These are phyloP conservation scores for Globisporangium canariense DNA, from an alignment of 352 stramenopile species.

Conservation along the genomic window DNA sequence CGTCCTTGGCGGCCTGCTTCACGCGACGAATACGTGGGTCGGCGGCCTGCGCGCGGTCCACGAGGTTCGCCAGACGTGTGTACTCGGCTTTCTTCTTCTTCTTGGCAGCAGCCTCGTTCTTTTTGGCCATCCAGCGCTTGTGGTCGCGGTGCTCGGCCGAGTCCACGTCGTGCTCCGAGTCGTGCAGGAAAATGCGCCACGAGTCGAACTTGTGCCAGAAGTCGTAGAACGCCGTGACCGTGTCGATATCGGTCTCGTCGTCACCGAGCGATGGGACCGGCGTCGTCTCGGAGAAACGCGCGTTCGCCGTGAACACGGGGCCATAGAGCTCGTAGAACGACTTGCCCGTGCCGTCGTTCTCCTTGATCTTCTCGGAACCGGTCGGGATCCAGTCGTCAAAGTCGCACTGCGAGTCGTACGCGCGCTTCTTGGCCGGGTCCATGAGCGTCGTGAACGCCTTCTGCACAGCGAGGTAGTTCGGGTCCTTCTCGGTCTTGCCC, in stretches of 20 bases:
- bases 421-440: constrained; percentile 79
- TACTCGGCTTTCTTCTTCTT: constrained; percentile 91
- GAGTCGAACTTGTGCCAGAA: constrained; percentile 90
- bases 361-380: constrained; percentile 72
- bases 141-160: constrained; percentile 81
- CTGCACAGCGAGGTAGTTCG: constrained; percentile 86
- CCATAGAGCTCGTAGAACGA: constrained; percentile 87
- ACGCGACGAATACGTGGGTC: constrained; percentile 79
- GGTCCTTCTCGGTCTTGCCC: constrained; percentile 86
- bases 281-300: constrained; percentile 79
- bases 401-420: constrained; percentile 85
- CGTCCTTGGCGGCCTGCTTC: constrained; percentile 84
- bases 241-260: constrained; percentile 56
- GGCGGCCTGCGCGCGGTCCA: constrained; percentile 70
- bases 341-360: constrained; percentile 75
- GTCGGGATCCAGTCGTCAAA: constrained; percentile 82
- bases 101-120: constrained; percentile 81
- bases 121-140: constrained; percentile 88
- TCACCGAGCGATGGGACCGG: constrained; percentile 69
- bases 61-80: constrained; percentile 69
- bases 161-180: constrained; percentile 84
- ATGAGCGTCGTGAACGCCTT: constrained; percentile 81
- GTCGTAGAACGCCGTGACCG: constrained; percentile 84
- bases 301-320: constrained; percentile 72
- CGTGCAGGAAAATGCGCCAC: constrained; percentile 82